These are phyloP conservation scores for Neopestalotiopsis sp. DNA, from an alignment of 2,329 filamentous ascomycete genomes.

Conservation along the genomic window DNA sequence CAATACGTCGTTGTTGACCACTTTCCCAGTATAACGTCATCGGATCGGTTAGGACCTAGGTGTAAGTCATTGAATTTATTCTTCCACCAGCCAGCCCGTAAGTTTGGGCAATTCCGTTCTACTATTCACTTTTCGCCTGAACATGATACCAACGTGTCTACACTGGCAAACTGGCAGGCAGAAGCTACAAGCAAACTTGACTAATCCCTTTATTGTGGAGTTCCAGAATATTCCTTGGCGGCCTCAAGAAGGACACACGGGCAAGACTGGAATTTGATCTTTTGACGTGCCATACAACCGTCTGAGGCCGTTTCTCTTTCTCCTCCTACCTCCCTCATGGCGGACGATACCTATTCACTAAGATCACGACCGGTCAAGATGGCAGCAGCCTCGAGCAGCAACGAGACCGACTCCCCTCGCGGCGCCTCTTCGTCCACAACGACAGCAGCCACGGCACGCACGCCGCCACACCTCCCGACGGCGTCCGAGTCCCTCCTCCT, in stretches of 20 bases:
- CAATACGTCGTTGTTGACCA: not conserved
- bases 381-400: constrained; percentile 22
- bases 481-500: constrained; percentile 70
- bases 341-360: constrained; percentile 25
- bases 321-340: constrained; percentile 24
- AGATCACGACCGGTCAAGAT: constrained; percentile 32
- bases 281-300: not conserved
- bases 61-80: not conserved
- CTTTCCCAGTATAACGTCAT: constrained; percentile 4
- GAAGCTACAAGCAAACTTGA: not conserved
- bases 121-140: not conserved
- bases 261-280: not conserved
- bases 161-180: not conserved
- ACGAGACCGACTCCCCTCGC: constrained; percentile 24
- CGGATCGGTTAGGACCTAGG: not conserved
- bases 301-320: not conserved
- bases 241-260: not conserved
- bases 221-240: not conserved
- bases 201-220: not conserved
- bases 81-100: not conserved
- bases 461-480: constrained; percentile 71
- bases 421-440: constrained; percentile 14
- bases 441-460: constrained; percentile 39
- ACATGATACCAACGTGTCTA: not conserved
- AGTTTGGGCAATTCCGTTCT: not conserved